Conservation (phyloP, 495 filamentous ascomycete genomes). For the Penicillium cinerascens region DNA sequence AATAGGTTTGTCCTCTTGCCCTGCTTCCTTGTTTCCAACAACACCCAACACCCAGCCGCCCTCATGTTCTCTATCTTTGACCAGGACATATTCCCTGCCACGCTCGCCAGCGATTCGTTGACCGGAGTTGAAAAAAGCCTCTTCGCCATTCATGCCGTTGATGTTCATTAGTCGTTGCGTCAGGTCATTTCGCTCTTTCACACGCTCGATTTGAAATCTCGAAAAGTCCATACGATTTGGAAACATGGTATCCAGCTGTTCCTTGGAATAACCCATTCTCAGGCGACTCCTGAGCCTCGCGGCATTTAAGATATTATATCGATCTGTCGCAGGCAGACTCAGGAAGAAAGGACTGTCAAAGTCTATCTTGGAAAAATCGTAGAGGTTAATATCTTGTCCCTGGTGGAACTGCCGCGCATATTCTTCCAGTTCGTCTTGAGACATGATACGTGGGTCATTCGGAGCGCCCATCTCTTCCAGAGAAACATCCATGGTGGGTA, state of each 20-base stretch:
- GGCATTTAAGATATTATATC: constrained; percentile 96
- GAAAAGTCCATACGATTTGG: constrained; percentile 98
- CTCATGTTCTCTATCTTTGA: constrained; percentile 90
- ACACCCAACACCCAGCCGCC: constrained; percentile 97
- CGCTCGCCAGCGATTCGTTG: constrained; percentile 83
- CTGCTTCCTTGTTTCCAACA: constrained; percentile 76
- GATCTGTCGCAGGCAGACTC: constrained; percentile 82
- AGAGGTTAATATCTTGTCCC: constrained; percentile 95
- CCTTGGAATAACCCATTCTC: constrained; percentile 93
- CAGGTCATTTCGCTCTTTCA: constrained; percentile 86
- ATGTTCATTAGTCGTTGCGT: constrained; percentile 95
- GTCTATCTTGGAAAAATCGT: constrained; percentile 98
- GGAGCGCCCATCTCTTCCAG: constrained; percentile 82
- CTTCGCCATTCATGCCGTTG: constrained; percentile 78
- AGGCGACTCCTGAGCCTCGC: constrained; percentile 80
- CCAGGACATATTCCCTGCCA: constrained; percentile 88
- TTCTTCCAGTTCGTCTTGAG: constrained; percentile 83
- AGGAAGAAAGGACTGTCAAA: constrained; percentile 92
- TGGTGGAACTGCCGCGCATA: constrained; percentile 89
- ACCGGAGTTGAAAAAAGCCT: constrained; percentile 60
- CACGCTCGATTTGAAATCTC: constrained; percentile 91
- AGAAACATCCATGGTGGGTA: constrained; percentile 74
- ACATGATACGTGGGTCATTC: constrained; percentile 94
- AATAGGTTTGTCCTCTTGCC: constrained; percentile 76
- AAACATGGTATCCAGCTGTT: constrained; percentile 93